Base-by-base conservation (phyloP, 495 filamentous ascomycete species). In the Choiromyces venosus region DNA sequence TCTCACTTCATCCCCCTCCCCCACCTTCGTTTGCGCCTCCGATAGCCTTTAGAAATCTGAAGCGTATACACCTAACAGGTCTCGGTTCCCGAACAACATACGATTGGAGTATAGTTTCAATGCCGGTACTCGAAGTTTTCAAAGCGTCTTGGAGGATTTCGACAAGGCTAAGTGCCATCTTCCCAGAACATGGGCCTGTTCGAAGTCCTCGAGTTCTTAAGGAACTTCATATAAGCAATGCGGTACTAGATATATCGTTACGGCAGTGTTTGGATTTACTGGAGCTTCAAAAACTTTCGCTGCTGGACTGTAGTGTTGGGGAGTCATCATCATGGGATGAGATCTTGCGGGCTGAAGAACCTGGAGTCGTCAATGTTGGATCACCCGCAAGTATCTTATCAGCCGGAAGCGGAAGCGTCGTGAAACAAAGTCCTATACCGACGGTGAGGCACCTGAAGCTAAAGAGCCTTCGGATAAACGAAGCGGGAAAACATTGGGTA, bases 391-490 rank as follows among this genome's bases (percentile, higher is more conserved):
- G 52, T 18, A 29, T 29, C 33, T 33, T 61, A 33, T 33, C 52
- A 16, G 10, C 25, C 25, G 52, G 52, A 61, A 29, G 10, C 8
- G 52, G 52, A 5, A 12, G 52, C 4, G 25, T 33, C 52, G 18
- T 4, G 10, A 61, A 12, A 1, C 52, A 18, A 33, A 61, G 52
- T 12, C 52, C 52, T 61, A 33, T 16, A 18, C 52, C 52, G n/a
- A 10, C 9, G 7, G 52, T 3, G 25, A 61, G 3, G 4, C 74
- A 68, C 9, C 29, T 69, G 21, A 73, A 61, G 1, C 69, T 77
- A 16, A 77, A 77, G 52, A 76, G 74, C 7, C 42, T 77, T 19
- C 74, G 75, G n/a, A 73, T 77, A 37, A 77, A 77, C 52, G 76
- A 74, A 16, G 66, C 65, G 40, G 75, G 74, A 19, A 37, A 66